Evolutionary conservation across 1,284 basidiomycete species (phyloP), one percentile per base, ranked within the genome.

Genomic region (Cronartium ribicola): DNA sequence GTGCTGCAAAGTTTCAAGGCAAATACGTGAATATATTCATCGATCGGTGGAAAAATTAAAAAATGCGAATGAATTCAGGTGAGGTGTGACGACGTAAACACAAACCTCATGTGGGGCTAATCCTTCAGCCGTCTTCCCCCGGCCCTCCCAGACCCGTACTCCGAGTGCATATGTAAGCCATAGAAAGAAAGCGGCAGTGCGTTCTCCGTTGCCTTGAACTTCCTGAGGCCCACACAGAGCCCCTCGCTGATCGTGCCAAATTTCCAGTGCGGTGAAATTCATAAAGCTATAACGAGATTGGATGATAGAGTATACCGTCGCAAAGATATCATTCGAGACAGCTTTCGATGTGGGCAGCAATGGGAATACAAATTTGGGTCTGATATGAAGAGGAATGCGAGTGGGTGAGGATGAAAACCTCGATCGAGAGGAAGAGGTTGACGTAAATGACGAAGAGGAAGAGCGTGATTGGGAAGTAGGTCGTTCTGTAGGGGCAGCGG

Each of bases 131-230:
- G 62, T 20, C 20, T 46, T 71, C 13, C 68, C 68, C 20, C 61
- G 60, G 40, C 60, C 62, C 22, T 71, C 68, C 60, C 41, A 63
- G 5, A 71, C 20, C 22, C 68, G 46, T n/a, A 64, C 60, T 20
- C 68, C 68, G n/a, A 71, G 37, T 39, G 68, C 68, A 43, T 57
- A 64, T 22, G 68, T 64, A n/a, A 71, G 40, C 68, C 68, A 71
- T 36, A 71, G 44, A 39, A 71, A 71, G 40, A 71, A 71, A 22
- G 68, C 68, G 1, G 68, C 68, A 8, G 68, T 71, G n/a, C 68
- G 60, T 40, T 17, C 60, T 10, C 64, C 61, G 37, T 22, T 60
- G n/a, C 20, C 36, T 5, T 51, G 29, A 55, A 48, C 43, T 55
- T 64, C 22, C 7, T 51, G 60, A 39, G 68, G n/a, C 40, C 60